A percentile compares a stretch with the other conserved stretches of the same genome.
These are phyloP conservation scores for Polymyxa betae DNA, from an alignment of 208 protist genomes.

Conservation along the genomic window DNA sequence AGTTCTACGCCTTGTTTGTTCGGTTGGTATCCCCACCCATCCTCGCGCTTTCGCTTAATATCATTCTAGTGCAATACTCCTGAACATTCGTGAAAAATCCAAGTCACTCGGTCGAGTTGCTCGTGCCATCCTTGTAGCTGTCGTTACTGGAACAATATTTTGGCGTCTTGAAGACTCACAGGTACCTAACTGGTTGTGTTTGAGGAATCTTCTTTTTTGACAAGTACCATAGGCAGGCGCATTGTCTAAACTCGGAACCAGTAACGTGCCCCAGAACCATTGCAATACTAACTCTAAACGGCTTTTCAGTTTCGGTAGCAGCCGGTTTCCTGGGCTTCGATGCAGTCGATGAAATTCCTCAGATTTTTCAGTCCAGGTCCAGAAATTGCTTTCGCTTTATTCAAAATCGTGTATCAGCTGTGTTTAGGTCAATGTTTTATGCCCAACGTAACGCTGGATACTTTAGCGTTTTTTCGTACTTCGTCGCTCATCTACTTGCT, in stretches of 20 bases:
- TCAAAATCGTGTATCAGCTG: not conserved
- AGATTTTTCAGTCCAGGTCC: conserved; percentile 44
- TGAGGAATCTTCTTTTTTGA: not conserved
- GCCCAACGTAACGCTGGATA: conserved; percentile 33
- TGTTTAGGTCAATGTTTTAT: conserved; percentile 44
- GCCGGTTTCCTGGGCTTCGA: conserved; percentile 8
- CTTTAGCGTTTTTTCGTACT: not conserved
- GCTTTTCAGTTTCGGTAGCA: not conserved
- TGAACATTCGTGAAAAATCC: conserved; percentile 20
- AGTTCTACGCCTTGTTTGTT: conserved; percentile 19
- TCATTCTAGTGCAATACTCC: not conserved
- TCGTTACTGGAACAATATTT: conserved; percentile 33
- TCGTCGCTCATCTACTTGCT: not conserved
- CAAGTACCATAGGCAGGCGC: too few relatives aligned
- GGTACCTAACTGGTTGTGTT: not conserved
- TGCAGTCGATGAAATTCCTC: conserved; percentile 26
- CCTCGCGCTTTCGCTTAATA: too few relatives aligned
- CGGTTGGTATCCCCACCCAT: too few relatives aligned
- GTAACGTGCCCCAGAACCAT: too few relatives aligned
- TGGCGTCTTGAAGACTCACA: conserved; percentile 5
- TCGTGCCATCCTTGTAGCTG: not conserved
- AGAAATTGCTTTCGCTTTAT: not conserved
- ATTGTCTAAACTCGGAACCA: not conserved
- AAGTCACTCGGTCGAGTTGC: not conserved
- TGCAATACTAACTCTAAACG: not conserved